Percentiles rank a stretch among this genome's conserved stretches.
phyloP scores from a whole-genome alignment of 805 yeast species.

The Priceomyces castillae region DNA sequence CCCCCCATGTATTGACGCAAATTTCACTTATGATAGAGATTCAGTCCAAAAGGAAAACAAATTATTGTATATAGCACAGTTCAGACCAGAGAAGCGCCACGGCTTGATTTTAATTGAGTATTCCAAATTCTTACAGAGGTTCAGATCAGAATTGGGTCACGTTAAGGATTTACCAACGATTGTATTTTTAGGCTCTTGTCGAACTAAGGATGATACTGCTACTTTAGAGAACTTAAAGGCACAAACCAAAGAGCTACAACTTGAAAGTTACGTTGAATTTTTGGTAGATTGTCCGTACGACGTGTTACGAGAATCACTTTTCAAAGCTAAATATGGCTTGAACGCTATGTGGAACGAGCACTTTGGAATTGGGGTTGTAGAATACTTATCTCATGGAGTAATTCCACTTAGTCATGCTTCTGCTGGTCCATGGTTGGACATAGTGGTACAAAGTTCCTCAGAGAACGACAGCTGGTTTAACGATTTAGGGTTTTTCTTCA shows the following conservation, averaged over 20 bases:
- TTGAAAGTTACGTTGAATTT: constrained; percentile 47
- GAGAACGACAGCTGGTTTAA: constrained; percentile 26
- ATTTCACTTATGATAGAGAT: constrained; percentile 4
- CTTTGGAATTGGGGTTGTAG: constrained; percentile 96
- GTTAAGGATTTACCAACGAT: constrained; percentile 47
- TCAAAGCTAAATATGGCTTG: constrained; percentile 66
- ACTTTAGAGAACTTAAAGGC: constrained; percentile 51
- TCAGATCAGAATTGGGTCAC: constrained; percentile 15
- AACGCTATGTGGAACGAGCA: constrained; percentile 99
- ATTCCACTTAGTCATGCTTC: constrained; percentile 91
- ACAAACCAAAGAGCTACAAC: constrained; percentile 30
- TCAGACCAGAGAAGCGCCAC: constrained; percentile 94
- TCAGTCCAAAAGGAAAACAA: constrained; percentile 28
- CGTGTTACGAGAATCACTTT: constrained; percentile 53
- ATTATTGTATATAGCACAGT: constrained; percentile 78
- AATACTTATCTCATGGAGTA: constrained; percentile 79
- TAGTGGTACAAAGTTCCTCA: constrained; percentile 44
- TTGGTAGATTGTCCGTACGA: constrained; percentile 72
- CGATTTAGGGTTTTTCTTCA: constrained; percentile 79
- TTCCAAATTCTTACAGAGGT: constrained; percentile 45
- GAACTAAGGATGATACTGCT: constrained; percentile 62
- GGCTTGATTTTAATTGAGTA: constrained; percentile 63
- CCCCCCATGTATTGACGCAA: constrained; percentile 86
- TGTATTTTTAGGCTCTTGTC: constrained; percentile 79
- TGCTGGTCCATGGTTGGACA: constrained; percentile 92